Conservation (phyloP, 73 alveolate genomes). For the Stentor roeselii region DNA sequence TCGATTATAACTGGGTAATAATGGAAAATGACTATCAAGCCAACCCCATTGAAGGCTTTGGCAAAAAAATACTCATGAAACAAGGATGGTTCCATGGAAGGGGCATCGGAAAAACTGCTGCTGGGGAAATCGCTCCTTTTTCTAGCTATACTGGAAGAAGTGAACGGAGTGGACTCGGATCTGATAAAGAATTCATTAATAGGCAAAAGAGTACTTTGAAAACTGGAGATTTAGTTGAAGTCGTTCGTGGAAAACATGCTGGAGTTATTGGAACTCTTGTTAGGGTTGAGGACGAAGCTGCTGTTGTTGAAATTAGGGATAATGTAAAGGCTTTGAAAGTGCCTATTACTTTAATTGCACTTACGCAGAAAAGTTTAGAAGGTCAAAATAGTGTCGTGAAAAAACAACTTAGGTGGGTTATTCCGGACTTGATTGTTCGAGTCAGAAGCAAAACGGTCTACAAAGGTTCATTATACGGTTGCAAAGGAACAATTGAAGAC, state of each 20-base stretch:
- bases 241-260: conserved; percentile 31
- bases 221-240: neutral
- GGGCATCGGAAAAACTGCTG: conserved; percentile 40
- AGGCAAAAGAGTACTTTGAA: conserved; percentile 15
- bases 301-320: neutral
- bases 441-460: conserved; percentile 45
- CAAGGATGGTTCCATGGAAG: conserved; percentile 59
- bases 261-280: conserved; percentile 22
- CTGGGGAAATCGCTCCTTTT: conserved; percentile 24
- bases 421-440: conserved; percentile 51
- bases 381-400: neutral
- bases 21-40: conserved; percentile 17
- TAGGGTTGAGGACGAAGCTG: neutral
- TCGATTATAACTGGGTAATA: too few relatives aligned
- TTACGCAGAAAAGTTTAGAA: neutral
- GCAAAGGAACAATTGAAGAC: conserved; percentile 44
- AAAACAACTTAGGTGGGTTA: conserved; percentile 56
- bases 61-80: conserved; percentile 41
- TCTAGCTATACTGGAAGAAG: neutral
- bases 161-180: conserved; percentile 33
- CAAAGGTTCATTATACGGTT: conserved; percentile 47
- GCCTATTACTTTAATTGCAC: neutral
- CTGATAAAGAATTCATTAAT: conserved; percentile 2
- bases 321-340: conserved; percentile 9
- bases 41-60: conserved; percentile 60